phyloP scores from a whole-genome alignment of 768 basidiomycete species.

The Phaeolepiota aurea region DNA sequence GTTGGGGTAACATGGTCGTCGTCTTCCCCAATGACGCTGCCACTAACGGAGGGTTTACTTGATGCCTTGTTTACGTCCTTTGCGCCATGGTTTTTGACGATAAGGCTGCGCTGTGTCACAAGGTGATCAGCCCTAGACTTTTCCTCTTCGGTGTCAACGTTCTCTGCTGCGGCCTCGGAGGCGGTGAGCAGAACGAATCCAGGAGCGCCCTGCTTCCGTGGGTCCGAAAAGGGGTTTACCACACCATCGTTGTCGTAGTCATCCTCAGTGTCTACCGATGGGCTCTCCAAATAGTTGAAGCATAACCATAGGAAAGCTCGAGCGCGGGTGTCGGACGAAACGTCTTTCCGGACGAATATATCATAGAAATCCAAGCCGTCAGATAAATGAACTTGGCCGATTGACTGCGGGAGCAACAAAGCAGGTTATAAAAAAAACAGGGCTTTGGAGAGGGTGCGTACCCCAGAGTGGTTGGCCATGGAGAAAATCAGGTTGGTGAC shows the following conservation, averaged over 20 bases:
- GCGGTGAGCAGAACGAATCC: conserved; percentile 28
- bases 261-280: conserved; percentile 21
- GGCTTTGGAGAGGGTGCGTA: conserved; percentile 16
- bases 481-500: conserved; percentile 66
- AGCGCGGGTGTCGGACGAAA: conserved; percentile 70
- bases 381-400: conserved; percentile 61
- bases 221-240: conserved; percentile 57
- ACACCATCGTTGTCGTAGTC: conserved; percentile 28
- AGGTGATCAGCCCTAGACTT: conserved; percentile 27
- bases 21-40: conserved; percentile 13
- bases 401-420: conserved; percentile 39
- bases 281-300: conserved; percentile 65
- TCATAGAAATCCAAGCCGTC: conserved; percentile 71
- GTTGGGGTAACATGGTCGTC: conserved; percentile 10
- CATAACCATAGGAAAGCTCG: conserved; percentile 81
- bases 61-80: conserved; percentile 17
- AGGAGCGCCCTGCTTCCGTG: conserved; percentile 25
- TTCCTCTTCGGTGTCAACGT: conserved; percentile 38
- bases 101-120: conserved; percentile 27
- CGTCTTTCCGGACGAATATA: conserved; percentile 66
- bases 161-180: conserved; percentile 32
- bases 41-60: conserved; percentile 8
- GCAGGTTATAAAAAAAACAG: conserved; percentile 5
- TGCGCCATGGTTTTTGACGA: conserved; percentile 22
- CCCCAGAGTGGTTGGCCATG: conserved; percentile 50